Evolutionary conservation across 805 yeast genomes (phyloP).

Genomic region (Metschnikowia colocasiae): DNA sequence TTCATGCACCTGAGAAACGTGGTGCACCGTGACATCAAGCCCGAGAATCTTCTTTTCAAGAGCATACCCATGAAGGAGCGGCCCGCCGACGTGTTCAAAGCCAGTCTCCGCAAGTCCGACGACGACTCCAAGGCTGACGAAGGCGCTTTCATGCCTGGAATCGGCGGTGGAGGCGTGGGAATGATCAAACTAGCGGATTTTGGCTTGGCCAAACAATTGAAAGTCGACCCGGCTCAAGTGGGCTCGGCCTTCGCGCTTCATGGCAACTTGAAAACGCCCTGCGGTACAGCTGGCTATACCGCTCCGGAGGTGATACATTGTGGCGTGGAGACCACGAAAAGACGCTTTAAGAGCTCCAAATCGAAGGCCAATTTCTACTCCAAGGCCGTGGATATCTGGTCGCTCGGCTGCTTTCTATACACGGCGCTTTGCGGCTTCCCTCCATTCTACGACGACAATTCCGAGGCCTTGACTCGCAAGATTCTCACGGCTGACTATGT

Average conservation of each 20-base stretch:
- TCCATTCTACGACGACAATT: slow-evolving; percentile 86
- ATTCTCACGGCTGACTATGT: slow-evolving; percentile 78
- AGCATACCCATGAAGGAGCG: slow-evolving; percentile 47
- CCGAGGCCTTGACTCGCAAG: slow-evolving; percentile 68
- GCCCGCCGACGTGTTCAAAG: slow-evolving; percentile 38
- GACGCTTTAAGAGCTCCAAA: slow-evolving; percentile 15
- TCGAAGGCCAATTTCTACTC: slow-evolving; percentile 48
- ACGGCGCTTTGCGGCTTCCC: slow-evolving; percentile 96
- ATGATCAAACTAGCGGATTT: slow-evolving; percentile 89
- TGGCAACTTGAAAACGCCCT: slow-evolving; percentile 85
- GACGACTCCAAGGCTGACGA: slow-evolving; percentile 77
- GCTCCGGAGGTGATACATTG: slow-evolving; percentile 93
- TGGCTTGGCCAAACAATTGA: slow-evolving; percentile 87
- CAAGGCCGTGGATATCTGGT: slow-evolving; percentile 98
- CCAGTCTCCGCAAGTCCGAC: slow-evolving; percentile 56
- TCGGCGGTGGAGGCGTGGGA: slow-evolving; percentile 95
- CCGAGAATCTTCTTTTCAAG: slow-evolving; percentile 68
- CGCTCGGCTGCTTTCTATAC: slow-evolving; percentile 91
- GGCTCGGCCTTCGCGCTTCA: slow-evolving; percentile 5
- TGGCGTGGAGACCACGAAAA: slow-evolving; percentile 56
- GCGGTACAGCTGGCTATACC: slow-evolving; percentile 98
- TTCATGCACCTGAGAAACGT: slow-evolving; percentile 74
- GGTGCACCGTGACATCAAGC: slow-evolving; percentile 81
- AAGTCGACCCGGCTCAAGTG: slow-evolving; percentile 47
- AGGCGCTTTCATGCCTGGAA: slow-evolving; percentile 72